Base-by-base conservation (phyloP, 805 yeast genomes). In the Kuraishia piskuri region DNA sequence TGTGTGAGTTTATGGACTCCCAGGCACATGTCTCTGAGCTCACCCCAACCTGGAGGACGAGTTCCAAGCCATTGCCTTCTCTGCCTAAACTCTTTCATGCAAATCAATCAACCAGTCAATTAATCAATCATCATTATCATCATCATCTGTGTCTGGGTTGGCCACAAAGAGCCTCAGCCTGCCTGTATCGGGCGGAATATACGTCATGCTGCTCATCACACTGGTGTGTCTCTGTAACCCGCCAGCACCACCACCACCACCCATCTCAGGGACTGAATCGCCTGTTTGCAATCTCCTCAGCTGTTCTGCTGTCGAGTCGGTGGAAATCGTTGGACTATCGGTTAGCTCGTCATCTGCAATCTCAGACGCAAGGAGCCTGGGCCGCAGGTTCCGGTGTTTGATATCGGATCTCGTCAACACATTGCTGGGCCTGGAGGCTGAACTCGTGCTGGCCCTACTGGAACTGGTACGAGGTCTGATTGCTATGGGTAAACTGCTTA, bases 351-450 rank as follows among this genome's bases (percentile, higher is more conserved):
- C 79, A 53, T 85, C 89, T 57, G 84, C 91, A 40, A 86, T 83
- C 64, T 86, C 94, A 22, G 86, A 79, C 1, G 91, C 92, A 55
- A 87, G 71, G 67, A 86, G 73, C 49, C 89, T 75, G 23, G 86
- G 87, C 52, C 81, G 76, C 54, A 80, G 71, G 61, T 73, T 81
- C 5, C 86, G 86, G 62, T 83, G 86, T 61, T 80, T 83, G 63
- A 82, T 70, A 53, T 81, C 85, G 22, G 68, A 64, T 54, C 67
- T 67, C 10, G 62, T 55, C 44, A 59, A 47, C 2, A 37, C 55
- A 48, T 55, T 17, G 57, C 23, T 20, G 57, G 55, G 20, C 44
- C 37, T 36, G 14, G 55, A 37, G 14, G 25, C 23, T 57, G 55
- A 50, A 57, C 58, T 55, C 4, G 40, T 10, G 14, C 17, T 31